These are phyloP conservation scores for Sporothrix humicola DNA, from an alignment of 2,329 filamentous ascomycete species.

Conservation along the genomic window DNA sequence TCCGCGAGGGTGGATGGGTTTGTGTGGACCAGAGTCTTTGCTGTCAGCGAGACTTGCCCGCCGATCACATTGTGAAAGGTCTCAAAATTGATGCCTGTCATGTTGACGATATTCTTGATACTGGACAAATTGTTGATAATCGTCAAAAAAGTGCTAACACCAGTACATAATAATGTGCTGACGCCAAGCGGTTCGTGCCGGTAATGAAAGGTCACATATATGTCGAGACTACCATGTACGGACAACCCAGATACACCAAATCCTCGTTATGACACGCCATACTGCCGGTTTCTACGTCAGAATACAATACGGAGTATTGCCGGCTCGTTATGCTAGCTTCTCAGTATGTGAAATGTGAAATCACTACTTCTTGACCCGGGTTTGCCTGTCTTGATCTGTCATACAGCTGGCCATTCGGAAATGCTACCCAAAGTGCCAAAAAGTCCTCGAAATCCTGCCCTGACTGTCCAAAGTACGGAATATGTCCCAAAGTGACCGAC, in stretches of 20 bases:
- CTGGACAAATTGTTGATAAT: background rate
- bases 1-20: slow-evolving; percentile 3
- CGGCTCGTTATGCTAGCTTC: background rate
- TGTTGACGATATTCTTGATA: background rate
- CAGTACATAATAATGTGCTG: background rate
- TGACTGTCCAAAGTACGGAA: background rate
- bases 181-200: background rate
- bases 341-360: background rate
- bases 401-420: background rate
- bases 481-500: background rate
- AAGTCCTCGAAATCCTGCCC: background rate
- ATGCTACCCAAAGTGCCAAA: background rate
- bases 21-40: background rate
- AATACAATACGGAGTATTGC: background rate
- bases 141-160: background rate
- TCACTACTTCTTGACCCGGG: background rate
- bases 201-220: background rate
- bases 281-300: background rate
- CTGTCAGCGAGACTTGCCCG: background rate
- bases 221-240: background rate
- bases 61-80: slow-evolving; percentile 1
- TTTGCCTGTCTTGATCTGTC: background rate
- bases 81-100: background rate
- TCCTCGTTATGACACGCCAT: background rate
- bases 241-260: background rate